Conservation (phyloP, 768 basidiomycete species). For the Boletus subparvulus region DNA sequence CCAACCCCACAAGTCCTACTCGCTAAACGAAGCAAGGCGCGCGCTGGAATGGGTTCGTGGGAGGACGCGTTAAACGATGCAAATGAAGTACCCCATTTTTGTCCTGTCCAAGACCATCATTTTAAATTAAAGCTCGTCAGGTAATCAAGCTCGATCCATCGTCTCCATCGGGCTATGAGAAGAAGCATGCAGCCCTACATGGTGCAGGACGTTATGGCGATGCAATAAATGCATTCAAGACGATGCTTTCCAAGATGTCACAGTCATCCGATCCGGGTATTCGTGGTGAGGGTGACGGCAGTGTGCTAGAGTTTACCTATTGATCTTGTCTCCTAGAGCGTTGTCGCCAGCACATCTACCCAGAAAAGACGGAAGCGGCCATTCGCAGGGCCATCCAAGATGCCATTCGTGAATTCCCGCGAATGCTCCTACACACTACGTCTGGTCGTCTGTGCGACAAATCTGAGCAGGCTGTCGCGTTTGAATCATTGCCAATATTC, state of each 20-base stretch:
- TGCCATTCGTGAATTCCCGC: background rate
- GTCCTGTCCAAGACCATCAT: too few species aligned
- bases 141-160: constrained; percentile 1
- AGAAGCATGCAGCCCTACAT: background rate
- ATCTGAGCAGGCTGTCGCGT: background rate
- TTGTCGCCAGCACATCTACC: background rate
- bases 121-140: background rate
- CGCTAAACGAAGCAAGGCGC: background rate
- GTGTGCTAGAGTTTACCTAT: background rate
- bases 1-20: background rate
- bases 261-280: background rate
- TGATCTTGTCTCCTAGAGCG: background rate
- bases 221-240: background rate
- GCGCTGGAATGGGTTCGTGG: background rate
- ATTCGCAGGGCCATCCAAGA: background rate
- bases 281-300: background rate
- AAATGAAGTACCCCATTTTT: background rate
- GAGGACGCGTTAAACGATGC: constrained; percentile 2
- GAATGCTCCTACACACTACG: background rate
- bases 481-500: background rate
- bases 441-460: background rate
- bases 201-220: background rate
- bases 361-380: background rate
- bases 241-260: background rate
- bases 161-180: background rate